phyloP scores from a whole-genome alignment of 495 filamentous ascomycete species.

The Oidiodendron maius region DNA sequence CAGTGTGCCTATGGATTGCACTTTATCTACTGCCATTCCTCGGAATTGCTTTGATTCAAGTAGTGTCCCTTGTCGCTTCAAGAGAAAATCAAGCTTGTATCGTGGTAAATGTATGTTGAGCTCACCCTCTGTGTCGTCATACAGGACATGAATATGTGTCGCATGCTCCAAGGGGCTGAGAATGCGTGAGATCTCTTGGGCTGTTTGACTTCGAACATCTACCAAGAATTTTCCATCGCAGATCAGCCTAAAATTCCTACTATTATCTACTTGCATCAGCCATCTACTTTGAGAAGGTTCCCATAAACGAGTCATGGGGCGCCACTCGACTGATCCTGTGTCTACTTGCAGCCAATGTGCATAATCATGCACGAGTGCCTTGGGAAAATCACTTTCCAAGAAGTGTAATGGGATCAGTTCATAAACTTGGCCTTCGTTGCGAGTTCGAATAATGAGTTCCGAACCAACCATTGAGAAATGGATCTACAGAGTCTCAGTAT shows the following conservation, averaged over 20 bases:
- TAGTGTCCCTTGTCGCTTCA: constrained; percentile 25
- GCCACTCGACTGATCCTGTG: constrained; percentile 36
- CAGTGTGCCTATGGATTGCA: constrained; percentile 46
- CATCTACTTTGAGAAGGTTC: constrained; percentile 4
- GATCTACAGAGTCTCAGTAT: constrained; percentile 1
- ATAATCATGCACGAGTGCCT: constrained; percentile 34
- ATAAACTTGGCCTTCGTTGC: constrained; percentile 6
- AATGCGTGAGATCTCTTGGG: constrained; percentile 8
- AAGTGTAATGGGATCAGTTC: constrained; percentile 35
- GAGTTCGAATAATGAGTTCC: constrained; percentile 17
- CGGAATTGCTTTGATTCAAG: constrained; percentile 48
- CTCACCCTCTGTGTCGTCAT: neutral
- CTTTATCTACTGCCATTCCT: constrained; percentile 45
- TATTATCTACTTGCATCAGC: neutral
- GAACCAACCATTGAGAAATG: constrained; percentile 11
- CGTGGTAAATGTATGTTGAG: constrained; percentile 41
- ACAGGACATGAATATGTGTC: constrained; percentile 8
- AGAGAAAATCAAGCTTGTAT: constrained; percentile 42
- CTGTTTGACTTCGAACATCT: constrained; percentile 9
- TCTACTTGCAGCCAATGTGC: constrained; percentile 43
- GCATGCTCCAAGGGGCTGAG: constrained; percentile 12
- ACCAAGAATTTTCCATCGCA: constrained; percentile 2
- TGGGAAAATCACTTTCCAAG: constrained; percentile 39
- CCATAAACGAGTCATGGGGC: no score
- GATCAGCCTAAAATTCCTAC: neutral